Evolutionary conservation across 192 early-diverging fungal species (phyloP).

Genomic region (Coemansia sp.): DNA sequence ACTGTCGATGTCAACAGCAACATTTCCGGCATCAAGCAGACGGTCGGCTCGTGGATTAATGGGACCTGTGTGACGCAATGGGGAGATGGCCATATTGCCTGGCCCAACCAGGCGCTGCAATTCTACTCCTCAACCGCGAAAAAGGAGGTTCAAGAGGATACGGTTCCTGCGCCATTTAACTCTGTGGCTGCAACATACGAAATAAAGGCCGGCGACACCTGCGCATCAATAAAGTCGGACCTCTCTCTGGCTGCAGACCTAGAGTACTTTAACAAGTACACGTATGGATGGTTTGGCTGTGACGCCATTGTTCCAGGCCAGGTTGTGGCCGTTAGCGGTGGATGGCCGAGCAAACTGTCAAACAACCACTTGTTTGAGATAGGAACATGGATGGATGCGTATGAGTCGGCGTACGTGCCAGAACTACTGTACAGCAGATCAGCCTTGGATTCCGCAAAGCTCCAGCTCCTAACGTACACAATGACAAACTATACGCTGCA

Average conservation of each 20-base stretch:
- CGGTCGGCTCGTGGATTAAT: neutral
- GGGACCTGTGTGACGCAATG: slow-evolving; percentile 2
- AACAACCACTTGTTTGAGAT: slow-evolving; percentile 1
- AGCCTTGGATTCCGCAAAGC: neutral
- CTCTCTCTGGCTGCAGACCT: slow-evolving; percentile 1
- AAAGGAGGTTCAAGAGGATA: neutral
- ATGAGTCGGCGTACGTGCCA: neutral
- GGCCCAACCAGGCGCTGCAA: neutral
- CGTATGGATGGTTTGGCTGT: neutral
- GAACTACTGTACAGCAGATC: neutral
- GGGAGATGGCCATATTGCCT: neutral
- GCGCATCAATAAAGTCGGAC: neutral
- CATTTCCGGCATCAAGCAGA: neutral
- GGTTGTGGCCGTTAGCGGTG: neutral
- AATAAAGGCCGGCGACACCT: neutral
- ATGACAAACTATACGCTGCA: neutral
- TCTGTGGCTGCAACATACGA: neutral
- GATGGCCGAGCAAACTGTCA: neutral
- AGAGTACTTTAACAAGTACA: slow-evolving; percentile 1
- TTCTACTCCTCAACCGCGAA: neutral
- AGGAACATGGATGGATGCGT: neutral
- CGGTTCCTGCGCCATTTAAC: neutral
- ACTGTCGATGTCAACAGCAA: slow-evolving; percentile 4
- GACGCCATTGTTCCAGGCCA: slow-evolving; percentile 1
- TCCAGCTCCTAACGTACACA: neutral